Conservation (phyloP, 495 filamentous ascomycete species). For the Lasiosphaeriaceae sp. region DNA sequence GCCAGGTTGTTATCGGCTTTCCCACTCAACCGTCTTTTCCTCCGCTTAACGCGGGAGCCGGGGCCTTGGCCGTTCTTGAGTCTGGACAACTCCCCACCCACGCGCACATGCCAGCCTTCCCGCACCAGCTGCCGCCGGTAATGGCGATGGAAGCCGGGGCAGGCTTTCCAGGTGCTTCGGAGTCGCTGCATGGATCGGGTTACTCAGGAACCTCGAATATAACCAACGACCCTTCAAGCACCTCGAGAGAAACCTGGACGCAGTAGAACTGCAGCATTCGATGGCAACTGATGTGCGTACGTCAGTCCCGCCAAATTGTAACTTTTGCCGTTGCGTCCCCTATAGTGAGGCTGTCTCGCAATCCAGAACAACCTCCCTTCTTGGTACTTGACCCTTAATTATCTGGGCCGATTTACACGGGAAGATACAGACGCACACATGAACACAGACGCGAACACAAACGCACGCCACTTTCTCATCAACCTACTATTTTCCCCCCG, state of each 20-base stretch:
- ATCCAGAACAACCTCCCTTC: neutral
- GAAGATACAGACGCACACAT: neutral
- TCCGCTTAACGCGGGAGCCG: neutral
- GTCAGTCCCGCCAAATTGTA: neutral
- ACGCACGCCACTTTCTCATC: too few relatives aligned
- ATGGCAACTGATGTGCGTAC: neutral
- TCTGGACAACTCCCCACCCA: conserved; percentile 4
- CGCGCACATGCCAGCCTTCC: conserved; percentile 4
- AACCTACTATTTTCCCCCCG: neutral
- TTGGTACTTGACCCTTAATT: neutral
- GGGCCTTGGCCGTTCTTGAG: neutral
- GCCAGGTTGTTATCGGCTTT: conserved; percentile 1
- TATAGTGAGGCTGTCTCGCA: neutral
- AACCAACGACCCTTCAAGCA: neutral
- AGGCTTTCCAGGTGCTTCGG: too few relatives aligned
- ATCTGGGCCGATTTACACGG: neutral
- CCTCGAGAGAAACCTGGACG: conserved; percentile 8
- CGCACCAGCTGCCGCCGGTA: conserved; percentile 16
- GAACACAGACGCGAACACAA: neutral
- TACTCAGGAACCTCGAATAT: neutral
- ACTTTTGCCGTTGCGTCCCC: neutral
- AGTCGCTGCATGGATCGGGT: neutral
- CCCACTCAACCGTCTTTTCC: neutral
- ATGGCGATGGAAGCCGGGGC: neutral
- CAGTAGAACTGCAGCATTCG: conserved; percentile 10